A percentile compares a stretch with the other conserved stretches of the same genome.
phyloP scores from a whole-genome alignment of 2,329 filamentous ascomycete species.

The Exophiala lecanii-corni region DNA sequence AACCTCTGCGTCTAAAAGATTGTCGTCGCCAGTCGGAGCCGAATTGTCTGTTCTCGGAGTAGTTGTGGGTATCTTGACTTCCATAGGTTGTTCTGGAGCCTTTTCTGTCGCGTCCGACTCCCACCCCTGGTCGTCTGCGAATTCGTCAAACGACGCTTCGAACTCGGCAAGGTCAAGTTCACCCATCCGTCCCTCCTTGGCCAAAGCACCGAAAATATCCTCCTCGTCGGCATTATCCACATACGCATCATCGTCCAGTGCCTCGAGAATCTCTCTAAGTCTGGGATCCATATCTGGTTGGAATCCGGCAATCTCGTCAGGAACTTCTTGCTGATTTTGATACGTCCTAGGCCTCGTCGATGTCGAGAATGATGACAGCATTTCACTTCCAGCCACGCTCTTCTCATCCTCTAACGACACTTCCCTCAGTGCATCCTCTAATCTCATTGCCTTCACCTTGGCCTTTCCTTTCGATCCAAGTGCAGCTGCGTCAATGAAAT shows the following conservation, averaged over 20 bases:
- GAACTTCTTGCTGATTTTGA: slow-evolving; percentile 87
- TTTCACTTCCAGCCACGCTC: slow-evolving; percentile 48
- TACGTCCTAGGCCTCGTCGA: slow-evolving; percentile 64
- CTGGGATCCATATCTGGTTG: slow-evolving; percentile 97
- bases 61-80: slow-evolving; percentile 9
- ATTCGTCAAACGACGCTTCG: slow-evolving; percentile 55
- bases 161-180: slow-evolving; percentile 80
- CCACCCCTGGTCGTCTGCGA: slow-evolving; percentile 77
- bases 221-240: slow-evolving; percentile 75
- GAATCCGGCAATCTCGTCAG: slow-evolving; percentile 86
- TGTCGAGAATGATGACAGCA: slow-evolving; percentile 55
- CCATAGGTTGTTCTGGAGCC: slow-evolving; percentile 38
- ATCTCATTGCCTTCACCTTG: slow-evolving; percentile 68
- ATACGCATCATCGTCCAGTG: slow-evolving; percentile 90
- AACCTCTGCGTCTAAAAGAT: slow-evolving; percentile 17
- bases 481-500: slow-evolving; percentile 69
- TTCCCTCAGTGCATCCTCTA: slow-evolving; percentile 76
- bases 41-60: slow-evolving; percentile 1
- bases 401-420: slow-evolving; percentile 45
- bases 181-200: slow-evolving; percentile 55
- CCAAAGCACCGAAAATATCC: slow-evolving; percentile 74
- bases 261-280: slow-evolving; percentile 83
- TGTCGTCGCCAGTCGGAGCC: neutral
- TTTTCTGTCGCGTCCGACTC: slow-evolving; percentile 90
- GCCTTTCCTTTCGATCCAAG: slow-evolving; percentile 56